phyloP scores from a whole-genome alignment of 345 rosid species.

The Pistacia vera region DNA sequence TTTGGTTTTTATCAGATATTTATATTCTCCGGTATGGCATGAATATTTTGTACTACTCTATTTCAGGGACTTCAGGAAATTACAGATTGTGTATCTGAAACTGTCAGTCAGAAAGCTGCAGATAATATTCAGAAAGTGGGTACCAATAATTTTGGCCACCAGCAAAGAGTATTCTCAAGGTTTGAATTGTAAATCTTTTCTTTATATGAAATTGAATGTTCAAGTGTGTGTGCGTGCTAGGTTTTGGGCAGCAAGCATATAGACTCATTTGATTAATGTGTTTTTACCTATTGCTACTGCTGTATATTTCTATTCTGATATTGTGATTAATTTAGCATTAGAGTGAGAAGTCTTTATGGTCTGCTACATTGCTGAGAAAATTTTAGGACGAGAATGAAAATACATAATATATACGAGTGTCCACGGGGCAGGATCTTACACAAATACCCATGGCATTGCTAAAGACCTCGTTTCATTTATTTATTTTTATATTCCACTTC shows the following conservation, averaged over 20 bases:
- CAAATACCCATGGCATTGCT: too few relatives aligned
- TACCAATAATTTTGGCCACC: slow-evolving; percentile 25
- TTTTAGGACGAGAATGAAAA: not conserved
- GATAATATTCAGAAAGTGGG: slow-evolving; percentile 29
- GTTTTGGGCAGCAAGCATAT: not conserved
- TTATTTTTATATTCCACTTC: too few relatives aligned
- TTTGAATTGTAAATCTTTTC: slow-evolving; percentile 21
- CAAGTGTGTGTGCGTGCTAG: not conserved
- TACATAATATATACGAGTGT: not conserved
- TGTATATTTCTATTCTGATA: not conserved
- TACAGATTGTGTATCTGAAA: slow-evolving; percentile 30
- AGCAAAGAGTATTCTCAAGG: slow-evolving; percentile 41
- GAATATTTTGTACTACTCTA: slow-evolving; percentile 5
- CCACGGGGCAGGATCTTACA: too few relatives aligned
- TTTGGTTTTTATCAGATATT: not conserved
- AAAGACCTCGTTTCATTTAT: too few relatives aligned
- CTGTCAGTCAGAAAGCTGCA: slow-evolving; percentile 22
- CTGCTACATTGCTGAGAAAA: not conserved
- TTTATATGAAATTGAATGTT: not conserved
- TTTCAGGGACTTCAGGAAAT: slow-evolving; percentile 65
- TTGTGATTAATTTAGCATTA: not conserved
- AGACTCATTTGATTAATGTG: not conserved
- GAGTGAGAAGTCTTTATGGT: not conserved
- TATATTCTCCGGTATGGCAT: not conserved
- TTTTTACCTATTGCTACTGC: not conserved